Conservation (phyloP, 1,284 basidiomycete genomes). For the Sporisorium sorghi region DNA sequence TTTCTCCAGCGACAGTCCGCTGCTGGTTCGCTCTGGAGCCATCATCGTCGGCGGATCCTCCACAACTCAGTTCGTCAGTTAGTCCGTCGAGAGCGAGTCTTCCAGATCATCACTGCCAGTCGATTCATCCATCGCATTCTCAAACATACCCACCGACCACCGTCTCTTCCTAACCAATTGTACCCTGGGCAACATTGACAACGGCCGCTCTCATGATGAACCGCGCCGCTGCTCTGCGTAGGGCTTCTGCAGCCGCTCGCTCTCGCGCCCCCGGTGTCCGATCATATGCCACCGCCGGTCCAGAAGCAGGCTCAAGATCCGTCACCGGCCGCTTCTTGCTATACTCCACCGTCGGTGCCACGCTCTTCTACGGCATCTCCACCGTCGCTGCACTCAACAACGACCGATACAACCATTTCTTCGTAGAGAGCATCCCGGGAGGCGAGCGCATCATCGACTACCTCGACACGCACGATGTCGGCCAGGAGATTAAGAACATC, state of each 20-base stretch:
- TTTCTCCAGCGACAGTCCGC: not conserved
- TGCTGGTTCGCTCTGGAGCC: not conserved
- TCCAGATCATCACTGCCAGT: not conserved
- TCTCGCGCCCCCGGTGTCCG: constrained; percentile 24
- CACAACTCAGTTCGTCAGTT: constrained; percentile 21
- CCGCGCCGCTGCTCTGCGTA: constrained; percentile 47
- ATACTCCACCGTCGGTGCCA: constrained; percentile 49
- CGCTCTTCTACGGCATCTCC: constrained; percentile 65
- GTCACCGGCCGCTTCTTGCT: constrained; percentile 50
- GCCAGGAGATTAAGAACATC: constrained; percentile 50
- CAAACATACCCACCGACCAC: not conserved
- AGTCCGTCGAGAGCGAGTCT: constrained; percentile 1
- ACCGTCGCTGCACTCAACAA: constrained; percentile 60
- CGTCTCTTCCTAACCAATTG: not conserved
- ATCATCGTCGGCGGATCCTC: constrained; percentile 19
- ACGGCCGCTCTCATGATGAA: constrained; percentile 44
- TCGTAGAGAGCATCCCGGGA: constrained; percentile 80
- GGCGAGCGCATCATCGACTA: constrained; percentile 76
- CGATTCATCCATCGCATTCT: not conserved
- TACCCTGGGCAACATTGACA: constrained; percentile 3
- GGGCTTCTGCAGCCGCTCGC: constrained; percentile 28
- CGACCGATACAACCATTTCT: constrained; percentile 76
- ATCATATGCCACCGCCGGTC: constrained; percentile 43
- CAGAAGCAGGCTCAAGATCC: constrained; percentile 33
- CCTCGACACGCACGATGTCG: constrained; percentile 60